These are phyloP conservation scores for Celoporthe dispersa DNA, from an alignment of 2,329 filamentous ascomycete species.

Conservation along the genomic window DNA sequence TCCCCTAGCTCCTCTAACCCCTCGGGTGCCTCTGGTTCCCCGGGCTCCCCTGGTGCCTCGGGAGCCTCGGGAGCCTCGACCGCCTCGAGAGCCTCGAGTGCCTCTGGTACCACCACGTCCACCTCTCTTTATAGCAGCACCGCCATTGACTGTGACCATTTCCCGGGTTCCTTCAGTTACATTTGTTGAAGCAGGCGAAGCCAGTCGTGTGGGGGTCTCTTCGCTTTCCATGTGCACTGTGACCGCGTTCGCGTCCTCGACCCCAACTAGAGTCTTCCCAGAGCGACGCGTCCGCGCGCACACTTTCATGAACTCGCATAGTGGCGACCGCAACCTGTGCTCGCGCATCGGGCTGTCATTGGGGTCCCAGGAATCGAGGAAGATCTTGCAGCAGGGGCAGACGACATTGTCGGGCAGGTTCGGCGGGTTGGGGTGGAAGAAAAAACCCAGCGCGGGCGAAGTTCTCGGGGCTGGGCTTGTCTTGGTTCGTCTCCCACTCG, in stretches of 20 bases:
- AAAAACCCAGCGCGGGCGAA: slow-evolving; percentile 23
- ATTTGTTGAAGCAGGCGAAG: neutral
- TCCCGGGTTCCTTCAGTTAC: no score
- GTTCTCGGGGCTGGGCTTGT: slow-evolving; percentile 17
- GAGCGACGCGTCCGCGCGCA: neutral
- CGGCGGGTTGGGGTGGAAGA: neutral
- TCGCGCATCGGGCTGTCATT: slow-evolving; percentile 6
- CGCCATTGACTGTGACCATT: neutral
- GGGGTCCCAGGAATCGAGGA: slow-evolving; percentile 4
- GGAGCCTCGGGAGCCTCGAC: neutral
- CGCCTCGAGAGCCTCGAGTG: neutral
- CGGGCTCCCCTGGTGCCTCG: no score
- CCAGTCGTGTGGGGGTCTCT: neutral
- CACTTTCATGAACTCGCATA: slow-evolving; percentile 4
- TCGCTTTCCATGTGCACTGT: neutral
- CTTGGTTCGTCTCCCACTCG: slow-evolving; percentile 5
- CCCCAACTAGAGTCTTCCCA: neutral
- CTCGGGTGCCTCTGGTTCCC: no score
- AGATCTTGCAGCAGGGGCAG: slow-evolving; percentile 15
- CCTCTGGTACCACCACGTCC: neutral
- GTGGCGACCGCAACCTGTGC: neutral
- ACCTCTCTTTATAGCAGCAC: neutral
- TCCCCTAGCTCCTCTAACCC: no score
- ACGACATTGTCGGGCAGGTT: slow-evolving; percentile 9
- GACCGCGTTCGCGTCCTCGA: neutral